A percentile compares a stretch with the other conserved stretches of the same genome.
phyloP scores from a whole-genome alignment of 805 yeast genomes.

The Zygosaccharomyces gambellarensis region DNA sequence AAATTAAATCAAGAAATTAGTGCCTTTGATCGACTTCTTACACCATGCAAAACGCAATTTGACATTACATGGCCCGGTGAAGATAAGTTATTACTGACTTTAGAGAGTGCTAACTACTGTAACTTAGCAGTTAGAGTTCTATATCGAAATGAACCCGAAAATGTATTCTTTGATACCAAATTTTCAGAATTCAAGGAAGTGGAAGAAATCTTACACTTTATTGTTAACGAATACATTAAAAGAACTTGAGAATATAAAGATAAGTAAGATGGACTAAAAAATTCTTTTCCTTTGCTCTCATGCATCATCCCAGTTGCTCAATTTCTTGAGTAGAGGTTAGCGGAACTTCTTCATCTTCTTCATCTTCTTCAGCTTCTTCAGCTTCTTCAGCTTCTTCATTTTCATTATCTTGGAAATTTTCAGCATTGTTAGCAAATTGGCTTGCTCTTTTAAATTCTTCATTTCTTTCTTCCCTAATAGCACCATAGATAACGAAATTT shows the following conservation, averaged over 20 bases:
- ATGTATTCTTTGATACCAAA: constrained; percentile 22
- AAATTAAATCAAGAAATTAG: constrained; percentile 24
- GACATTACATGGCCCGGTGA: constrained; percentile 12
- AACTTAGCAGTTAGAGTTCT: constrained; percentile 26
- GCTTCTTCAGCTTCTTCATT: constrained; percentile 7
- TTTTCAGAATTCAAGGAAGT: constrained; percentile 34
- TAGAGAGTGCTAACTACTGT: constrained; percentile 33
- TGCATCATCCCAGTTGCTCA: constrained; percentile 6
- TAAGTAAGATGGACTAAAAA: not conserved
- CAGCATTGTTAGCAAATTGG: constrained; percentile 12
- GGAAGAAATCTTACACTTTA: constrained; percentile 34
- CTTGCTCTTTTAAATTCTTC: constrained; percentile 40
- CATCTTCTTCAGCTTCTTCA: constrained; percentile 2
- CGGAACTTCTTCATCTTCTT: constrained; percentile 5
- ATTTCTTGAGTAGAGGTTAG: constrained; percentile 12
- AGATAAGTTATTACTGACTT: constrained; percentile 14
- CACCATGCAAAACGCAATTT: constrained; percentile 23
- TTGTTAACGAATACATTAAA: constrained; percentile 27
- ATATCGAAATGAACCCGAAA: constrained; percentile 11
- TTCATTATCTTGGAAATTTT: constrained; percentile 8
- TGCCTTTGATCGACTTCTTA: constrained; percentile 22
- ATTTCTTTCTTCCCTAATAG: constrained; percentile 60
- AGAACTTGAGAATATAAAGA: constrained; percentile 1
- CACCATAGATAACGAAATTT: constrained; percentile 55
- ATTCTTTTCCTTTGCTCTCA: not conserved